Base-by-base conservation (phyloP, 2,329 filamentous ascomycete genomes). In the Colletotrichum endophyticum region DNA sequence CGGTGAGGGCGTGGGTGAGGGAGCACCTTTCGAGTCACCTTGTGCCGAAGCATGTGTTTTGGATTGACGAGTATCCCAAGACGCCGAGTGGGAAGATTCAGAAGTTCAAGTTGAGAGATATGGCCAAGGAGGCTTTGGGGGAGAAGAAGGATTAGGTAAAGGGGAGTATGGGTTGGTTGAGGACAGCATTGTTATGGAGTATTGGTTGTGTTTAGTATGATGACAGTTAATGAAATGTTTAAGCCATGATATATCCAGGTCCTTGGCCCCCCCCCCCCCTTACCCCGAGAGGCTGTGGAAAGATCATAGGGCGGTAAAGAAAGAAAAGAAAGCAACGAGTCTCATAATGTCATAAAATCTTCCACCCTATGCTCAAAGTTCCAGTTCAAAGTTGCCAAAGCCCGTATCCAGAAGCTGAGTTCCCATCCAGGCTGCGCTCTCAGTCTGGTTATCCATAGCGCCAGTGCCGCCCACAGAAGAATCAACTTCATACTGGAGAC, bases 31-130 rank as follows among this genome's bases (percentile, higher is more conserved):
- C 90, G 34, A 92, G 91, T 78, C 95, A 96, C 84, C 91, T 98
- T 82, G 95, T 95, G 69, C 96, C 96, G 0, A 97, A 95, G 85
- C 92, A 96, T 82, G 91, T 99, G n/a, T 98, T 98, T 83, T 98
- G 95, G 91, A 89, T 95, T 0, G 89, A 93, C 1, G 91, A 92
- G n/a, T 98, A 95, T 83, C 96, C 96, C 25, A 98, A 98, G 90
- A 99, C 97, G 44, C 95, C 96, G 8, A 98, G 95, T 83, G 96
- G 96, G 28, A 99, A 99, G 91, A 96, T 99, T 72, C 95, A 98
- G 87, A 98, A 99, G 87, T 98, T 94, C 83, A 96, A 94, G 87
- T 84, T 99, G 81, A 91, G 92, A 81, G 94, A 96, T 19, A 87
- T 90, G 81, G 96, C 88, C 1, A 84, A 82, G 79, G 83, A 85